Percentiles rank a stretch among this genome's conserved stretches.
Conservation (phyloP, 2,329 filamentous ascomycete genomes). For the Thelonectria rubi region DNA sequence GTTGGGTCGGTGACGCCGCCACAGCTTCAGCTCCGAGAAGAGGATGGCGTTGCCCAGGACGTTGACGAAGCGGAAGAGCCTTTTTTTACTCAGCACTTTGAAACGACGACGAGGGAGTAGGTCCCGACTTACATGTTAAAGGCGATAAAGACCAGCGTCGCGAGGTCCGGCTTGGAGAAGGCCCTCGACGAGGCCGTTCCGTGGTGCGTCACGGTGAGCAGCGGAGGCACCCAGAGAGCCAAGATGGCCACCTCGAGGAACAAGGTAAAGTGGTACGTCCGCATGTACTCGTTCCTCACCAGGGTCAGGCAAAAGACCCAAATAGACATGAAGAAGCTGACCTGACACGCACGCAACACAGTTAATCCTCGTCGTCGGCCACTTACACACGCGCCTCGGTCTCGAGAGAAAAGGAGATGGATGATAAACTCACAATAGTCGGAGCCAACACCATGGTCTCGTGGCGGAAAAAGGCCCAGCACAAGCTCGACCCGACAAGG, state of each 20-base stretch:
- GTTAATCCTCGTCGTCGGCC: too few relatives aligned
- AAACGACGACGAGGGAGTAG: rapidly evolving
- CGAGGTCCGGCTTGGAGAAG: slow-evolving; percentile 36
- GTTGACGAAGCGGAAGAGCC: slow-evolving; percentile 52
- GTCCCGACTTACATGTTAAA: slow-evolving; percentile 51
- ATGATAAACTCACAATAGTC: slow-evolving; percentile 47
- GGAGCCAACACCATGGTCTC: slow-evolving; percentile 46
- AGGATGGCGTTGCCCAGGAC: slow-evolving; percentile 51
- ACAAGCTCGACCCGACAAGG: slow-evolving; percentile 48
- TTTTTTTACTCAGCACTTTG: slow-evolving; percentile 17
- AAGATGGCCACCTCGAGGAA: slow-evolving; percentile 46
- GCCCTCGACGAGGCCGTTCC: slow-evolving; percentile 13
- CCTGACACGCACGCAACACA: slow-evolving; percentile 39
- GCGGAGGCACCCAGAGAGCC: slow-evolving; percentile 39
- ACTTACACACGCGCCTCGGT: too few relatives aligned
- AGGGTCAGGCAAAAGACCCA: slow-evolving; percentile 47
- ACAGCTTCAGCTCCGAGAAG: slow-evolving; percentile 50
- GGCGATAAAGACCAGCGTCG: slow-evolving; percentile 47
- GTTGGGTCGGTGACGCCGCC: slow-evolving; percentile 47
- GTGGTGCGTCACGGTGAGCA: slow-evolving; percentile 39
- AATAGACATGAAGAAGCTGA: slow-evolving; percentile 50
- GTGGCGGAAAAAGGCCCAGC: slow-evolving; percentile 50
- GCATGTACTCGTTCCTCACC: slow-evolving; percentile 45
- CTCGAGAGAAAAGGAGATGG: too few relatives aligned
- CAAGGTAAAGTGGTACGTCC: slow-evolving; percentile 53